Base-by-base conservation (phyloP, 345 rosid genomes). In the Eucalyptus tenuipes region DNA sequence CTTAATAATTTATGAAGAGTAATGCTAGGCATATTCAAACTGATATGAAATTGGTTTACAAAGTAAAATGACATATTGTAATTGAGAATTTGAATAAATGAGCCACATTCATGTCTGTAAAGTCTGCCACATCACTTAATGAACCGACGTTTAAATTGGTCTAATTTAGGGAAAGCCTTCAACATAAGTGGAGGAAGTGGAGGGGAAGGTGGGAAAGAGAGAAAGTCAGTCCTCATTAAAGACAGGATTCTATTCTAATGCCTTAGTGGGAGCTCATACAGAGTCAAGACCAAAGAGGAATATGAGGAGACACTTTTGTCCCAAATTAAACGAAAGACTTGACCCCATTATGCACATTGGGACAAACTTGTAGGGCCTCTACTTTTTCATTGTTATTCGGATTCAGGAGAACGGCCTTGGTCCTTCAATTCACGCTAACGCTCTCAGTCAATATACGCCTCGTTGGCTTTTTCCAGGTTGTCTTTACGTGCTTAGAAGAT, bases 321-420 rank as follows among this genome's bases (percentile, higher is more conserved):
- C 24, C 47, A 85, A 86, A 68, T 84, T 47, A 85, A 87, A 59
- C 82, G 14, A 61, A 75, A 40, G 53, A 88, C 80, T 45, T 40
- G 48, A 89, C 59, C 59, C 61, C 66, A 88, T 90, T 52, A 75
- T 85, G 81, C 85, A 89, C 87, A 71, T 64, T 59, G 86, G 88
- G 92, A 89, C 90, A 88, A 66, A 87, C 37, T 24, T 88, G 91
- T 91, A 88, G 45, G 93, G 92, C 89, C 93, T 92, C 79, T 68
- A 82, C 85, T 42, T n/a, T 49, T 71, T 50, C 53, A 91, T 87
- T 48, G 40, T 89, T 86, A 66, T 61, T 49, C 33, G 79, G 53
- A 49, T 52, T 52, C 47, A 86, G 29, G 61, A 55, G 87, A n/a
- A 31, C 61, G 14, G 61, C 29, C 87, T 75, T 40, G 84, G 84